phyloP scores from a whole-genome alignment of 768 basidiomycete species.

The Mycena venus region DNA sequence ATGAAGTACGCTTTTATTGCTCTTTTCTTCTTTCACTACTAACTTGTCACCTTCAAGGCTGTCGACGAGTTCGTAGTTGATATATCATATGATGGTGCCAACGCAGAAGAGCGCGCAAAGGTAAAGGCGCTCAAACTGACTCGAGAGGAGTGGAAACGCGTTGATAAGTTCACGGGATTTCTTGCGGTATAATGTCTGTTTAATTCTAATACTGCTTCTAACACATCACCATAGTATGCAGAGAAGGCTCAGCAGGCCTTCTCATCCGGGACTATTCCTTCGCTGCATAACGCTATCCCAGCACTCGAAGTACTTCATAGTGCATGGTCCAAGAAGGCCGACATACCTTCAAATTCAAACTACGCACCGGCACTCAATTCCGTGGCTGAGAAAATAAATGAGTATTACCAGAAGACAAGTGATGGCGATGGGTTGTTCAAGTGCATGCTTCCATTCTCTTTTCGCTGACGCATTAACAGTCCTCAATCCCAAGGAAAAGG shows the following conservation, averaged over 20 bases:
- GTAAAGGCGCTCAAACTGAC: slow-evolving; percentile 35
- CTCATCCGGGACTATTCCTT: slow-evolving; percentile 43
- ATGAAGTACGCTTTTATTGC: slow-evolving; percentile 13
- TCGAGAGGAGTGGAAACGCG: slow-evolving; percentile 40
- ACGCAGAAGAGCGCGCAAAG: slow-evolving; percentile 39
- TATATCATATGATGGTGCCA: slow-evolving; percentile 38
- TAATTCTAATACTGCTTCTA: not conserved
- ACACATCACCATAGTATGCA: slow-evolving; percentile 37
- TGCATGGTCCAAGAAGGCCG: slow-evolving; percentile 37
- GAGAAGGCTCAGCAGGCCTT: slow-evolving; percentile 49
- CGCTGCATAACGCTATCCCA: slow-evolving; percentile 46
- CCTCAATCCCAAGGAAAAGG: not conserved
- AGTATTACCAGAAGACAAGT: slow-evolving; percentile 51
- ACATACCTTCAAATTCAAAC: slow-evolving; percentile 29
- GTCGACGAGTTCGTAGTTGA: slow-evolving; percentile 43
- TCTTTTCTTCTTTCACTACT: not conserved
- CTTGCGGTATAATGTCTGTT: slow-evolving; percentile 36
- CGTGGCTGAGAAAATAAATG: slow-evolving; percentile 40
- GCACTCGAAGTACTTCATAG: slow-evolving; percentile 48
- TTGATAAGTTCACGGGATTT: slow-evolving; percentile 34
- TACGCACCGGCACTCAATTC: slow-evolving; percentile 40
- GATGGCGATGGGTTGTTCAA: slow-evolving; percentile 43
- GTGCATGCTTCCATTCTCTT: not conserved
- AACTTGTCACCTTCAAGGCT: slow-evolving; percentile 26
- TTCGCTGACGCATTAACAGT: not conserved